These are phyloP conservation scores for Gnomoniopsis smithogilvyi DNA, from an alignment of 2,329 filamentous ascomycete species.

Conservation along the genomic window DNA sequence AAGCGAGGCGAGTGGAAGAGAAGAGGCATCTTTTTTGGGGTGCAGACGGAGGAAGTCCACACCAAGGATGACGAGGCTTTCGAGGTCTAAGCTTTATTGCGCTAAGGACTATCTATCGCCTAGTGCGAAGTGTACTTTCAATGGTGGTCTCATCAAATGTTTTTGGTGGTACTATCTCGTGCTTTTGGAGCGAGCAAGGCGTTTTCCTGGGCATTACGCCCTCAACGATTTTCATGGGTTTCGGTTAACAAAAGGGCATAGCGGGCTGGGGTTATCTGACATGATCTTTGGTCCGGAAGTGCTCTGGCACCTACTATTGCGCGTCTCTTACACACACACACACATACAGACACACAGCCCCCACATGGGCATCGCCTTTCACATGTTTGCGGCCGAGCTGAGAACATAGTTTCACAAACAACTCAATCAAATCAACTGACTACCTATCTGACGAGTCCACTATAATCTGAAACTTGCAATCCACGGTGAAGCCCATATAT, in stretches of 20 bases:
- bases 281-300: background rate
- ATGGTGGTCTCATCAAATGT: background rate
- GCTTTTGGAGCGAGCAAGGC: background rate
- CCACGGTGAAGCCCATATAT: background rate
- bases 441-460: background rate
- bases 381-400: background rate
- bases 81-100: conserved; percentile 12
- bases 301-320: background rate
- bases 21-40: conserved; percentile 30
- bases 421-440: background rate
- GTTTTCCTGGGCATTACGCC: background rate
- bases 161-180: background rate
- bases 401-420: background rate
- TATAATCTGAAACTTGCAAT: background rate
- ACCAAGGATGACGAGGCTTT: conserved; percentile 27
- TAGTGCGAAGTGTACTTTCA: background rate
- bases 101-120: background rate
- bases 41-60: conserved; percentile 12
- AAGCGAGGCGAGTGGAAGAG: conserved; percentile 35
- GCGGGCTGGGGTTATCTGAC: background rate
- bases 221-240: background rate
- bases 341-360: background rate
- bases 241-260: background rate
- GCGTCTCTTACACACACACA: background rate
- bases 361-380: background rate